phyloP scores from a whole-genome alignment of 805 yeast genomes.

The Nakazawaea ambrosiae region DNA sequence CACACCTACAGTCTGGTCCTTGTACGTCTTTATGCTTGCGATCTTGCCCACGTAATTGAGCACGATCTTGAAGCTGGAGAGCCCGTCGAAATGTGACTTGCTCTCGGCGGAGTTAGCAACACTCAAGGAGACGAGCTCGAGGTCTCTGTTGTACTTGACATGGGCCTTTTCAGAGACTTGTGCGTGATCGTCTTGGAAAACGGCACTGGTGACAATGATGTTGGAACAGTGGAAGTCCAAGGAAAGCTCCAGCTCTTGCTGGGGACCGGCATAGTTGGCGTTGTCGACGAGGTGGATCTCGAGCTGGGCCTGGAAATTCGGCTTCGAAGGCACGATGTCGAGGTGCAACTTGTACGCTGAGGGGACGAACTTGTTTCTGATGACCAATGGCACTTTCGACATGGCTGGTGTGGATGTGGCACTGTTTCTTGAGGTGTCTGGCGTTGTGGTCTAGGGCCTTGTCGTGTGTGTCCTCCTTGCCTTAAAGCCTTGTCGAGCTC shows the following conservation, averaged over 20 bases:
- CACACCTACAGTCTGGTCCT: conserved; percentile 55
- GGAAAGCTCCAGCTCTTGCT: conserved; percentile 13
- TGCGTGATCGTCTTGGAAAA: conserved; percentile 14
- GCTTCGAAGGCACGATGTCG: conserved; percentile 30
- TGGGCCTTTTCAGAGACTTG: conserved; percentile 20
- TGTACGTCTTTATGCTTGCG: conserved; percentile 40
- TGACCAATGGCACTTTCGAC: conserved; percentile 16
- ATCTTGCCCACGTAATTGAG: conserved; percentile 46
- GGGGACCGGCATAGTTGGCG: conserved; percentile 10
- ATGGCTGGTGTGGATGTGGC: too few species aligned
- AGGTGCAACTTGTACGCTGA: conserved; percentile 28
- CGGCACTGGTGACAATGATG: conserved; percentile 31
- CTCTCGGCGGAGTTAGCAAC: conserved; percentile 18
- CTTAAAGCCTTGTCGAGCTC: too few species aligned
- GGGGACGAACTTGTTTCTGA: conserved; percentile 31
- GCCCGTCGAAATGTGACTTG: conserved; percentile 13
- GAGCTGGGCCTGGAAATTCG: conserved; percentile 36
- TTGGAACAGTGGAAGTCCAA: conserved; percentile 34
- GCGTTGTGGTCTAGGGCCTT: too few species aligned
- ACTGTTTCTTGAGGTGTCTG: too few species aligned
- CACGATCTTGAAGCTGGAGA: conserved; percentile 15
- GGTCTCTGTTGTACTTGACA: conserved; percentile 31
- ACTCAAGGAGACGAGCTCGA: conserved; percentile 28
- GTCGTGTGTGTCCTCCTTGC: too few species aligned
- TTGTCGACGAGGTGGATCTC: conserved; percentile 26